Percentiles rank a stretch among this genome's conserved stretches.
These are phyloP conservation scores for Bipolaris victoriae DNA, from an alignment of 2,329 filamentous ascomycete species.

Conservation along the genomic window DNA sequence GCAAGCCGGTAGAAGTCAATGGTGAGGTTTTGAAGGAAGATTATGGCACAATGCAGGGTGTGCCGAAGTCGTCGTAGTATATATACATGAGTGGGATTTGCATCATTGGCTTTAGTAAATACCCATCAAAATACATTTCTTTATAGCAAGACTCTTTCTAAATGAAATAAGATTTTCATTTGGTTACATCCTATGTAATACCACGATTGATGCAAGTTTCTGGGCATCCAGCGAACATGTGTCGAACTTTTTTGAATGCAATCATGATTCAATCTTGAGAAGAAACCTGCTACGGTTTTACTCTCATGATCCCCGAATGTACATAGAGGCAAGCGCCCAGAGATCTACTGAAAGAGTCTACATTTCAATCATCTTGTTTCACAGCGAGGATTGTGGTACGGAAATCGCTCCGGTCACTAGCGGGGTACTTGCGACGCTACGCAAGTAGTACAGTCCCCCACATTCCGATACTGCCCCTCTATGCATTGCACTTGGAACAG, in stretches of 20 bases:
- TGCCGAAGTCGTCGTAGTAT: constrained; percentile 34
- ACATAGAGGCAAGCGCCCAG: too few species aligned
- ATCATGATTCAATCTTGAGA: too few species aligned
- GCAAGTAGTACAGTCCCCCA: constrained; percentile 18
- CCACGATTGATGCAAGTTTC: too few species aligned
- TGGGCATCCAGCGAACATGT: too few species aligned
- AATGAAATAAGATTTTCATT: background rate
- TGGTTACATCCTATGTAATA: too few species aligned
- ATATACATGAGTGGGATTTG: background rate
- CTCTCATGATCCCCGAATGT: too few species aligned
- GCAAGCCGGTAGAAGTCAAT: constrained; percentile 32
- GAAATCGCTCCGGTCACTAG: background rate
- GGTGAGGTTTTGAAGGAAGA: constrained; percentile 38
- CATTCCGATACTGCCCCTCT: constrained; percentile 27
- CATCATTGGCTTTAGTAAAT: background rate
- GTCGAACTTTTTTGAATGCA: too few species aligned
- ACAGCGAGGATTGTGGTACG: background rate
- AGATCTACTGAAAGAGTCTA: too few species aligned
- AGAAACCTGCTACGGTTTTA: too few species aligned
- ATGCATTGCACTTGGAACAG: constrained; percentile 3
- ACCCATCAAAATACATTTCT: background rate
- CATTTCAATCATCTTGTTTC: background rate
- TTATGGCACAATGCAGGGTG: constrained; percentile 39
- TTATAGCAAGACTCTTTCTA: background rate
- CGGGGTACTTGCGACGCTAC: background rate